A percentile compares a stretch with the other conserved stretches of the same genome.
Evolutionary conservation across 805 yeast species (phyloP).

Genomic region (Lipomyces kockii): DNA sequence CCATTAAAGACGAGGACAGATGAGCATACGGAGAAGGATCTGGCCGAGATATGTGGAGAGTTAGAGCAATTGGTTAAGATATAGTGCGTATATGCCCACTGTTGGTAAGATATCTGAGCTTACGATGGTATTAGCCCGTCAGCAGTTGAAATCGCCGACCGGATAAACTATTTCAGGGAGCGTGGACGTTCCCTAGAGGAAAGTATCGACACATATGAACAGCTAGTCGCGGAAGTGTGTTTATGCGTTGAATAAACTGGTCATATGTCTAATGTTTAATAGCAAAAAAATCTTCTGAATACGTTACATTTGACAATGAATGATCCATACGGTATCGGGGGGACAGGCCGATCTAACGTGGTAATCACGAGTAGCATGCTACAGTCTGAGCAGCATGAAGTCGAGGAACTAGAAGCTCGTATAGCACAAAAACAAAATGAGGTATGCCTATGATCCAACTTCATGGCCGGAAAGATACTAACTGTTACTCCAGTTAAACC

Average conservation of each 20-base stretch:
- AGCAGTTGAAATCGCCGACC: conserved; percentile 28
- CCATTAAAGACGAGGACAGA: conserved; percentile 19
- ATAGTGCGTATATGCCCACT: conserved; percentile 21
- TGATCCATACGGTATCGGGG: conserved; percentile 10
- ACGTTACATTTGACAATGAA: conserved; percentile 26
- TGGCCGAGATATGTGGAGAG: conserved; percentile 30
- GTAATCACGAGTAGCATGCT: conserved; percentile 1
- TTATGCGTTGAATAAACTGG: background rate
- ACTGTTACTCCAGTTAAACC: background rate
- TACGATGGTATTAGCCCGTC: conserved; percentile 25
- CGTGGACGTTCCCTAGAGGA: conserved; percentile 21
- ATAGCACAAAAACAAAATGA: conserved; percentile 10
- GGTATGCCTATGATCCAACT: conserved; percentile 2
- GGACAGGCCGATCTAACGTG: background rate
- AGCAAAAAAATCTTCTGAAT: conserved; percentile 27
- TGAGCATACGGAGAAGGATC: conserved; percentile 21
- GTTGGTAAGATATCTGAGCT: background rate
- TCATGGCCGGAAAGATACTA: background rate
- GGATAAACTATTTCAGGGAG: conserved; percentile 27
- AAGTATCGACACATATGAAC: conserved; percentile 21
- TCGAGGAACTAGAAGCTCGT: conserved; percentile 7
- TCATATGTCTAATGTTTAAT: background rate
- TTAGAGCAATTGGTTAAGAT: conserved; percentile 24
- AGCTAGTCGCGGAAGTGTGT: conserved; percentile 29
- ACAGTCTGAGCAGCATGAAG: conserved; percentile 7